Evolutionary conservation across 306 rosid species (phyloP).

Genomic region (Dryas alaskensis): DNA sequence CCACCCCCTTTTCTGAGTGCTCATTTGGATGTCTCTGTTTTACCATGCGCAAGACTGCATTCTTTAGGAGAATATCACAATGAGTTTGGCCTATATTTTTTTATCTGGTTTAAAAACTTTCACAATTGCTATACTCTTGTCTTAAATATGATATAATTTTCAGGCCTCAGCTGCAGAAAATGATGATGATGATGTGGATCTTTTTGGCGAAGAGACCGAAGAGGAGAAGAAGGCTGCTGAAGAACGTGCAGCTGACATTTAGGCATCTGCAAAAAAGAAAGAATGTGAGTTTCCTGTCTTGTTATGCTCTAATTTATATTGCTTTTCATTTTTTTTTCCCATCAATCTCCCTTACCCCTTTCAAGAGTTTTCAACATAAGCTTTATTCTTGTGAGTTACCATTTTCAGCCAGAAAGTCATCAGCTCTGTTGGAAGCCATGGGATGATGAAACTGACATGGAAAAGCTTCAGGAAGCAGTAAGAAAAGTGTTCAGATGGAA

Average conservation of each 20-base stretch:
- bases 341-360: too few relatives aligned
- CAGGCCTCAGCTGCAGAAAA: constrained; percentile 71
- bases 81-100: not conserved
- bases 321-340: not conserved
- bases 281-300: constrained; percentile 53
- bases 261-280: constrained; percentile 89
- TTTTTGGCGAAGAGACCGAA: constrained; percentile 95
- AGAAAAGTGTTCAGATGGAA: constrained; percentile 65
- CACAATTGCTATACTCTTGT: not conserved
- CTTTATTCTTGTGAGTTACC: not conserved
- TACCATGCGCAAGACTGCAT: not conserved
- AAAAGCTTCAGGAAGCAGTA: constrained; percentile 88
- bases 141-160: constrained; percentile 8
- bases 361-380: not conserved
- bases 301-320: not conserved
- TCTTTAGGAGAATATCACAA: not conserved
- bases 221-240: constrained; percentile 98
- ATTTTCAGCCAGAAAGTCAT: constrained; percentile 77
- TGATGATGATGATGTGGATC: constrained; percentile 71
- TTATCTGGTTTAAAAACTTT: not conserved
- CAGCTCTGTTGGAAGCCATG: constrained; percentile 96
- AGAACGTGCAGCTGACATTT: constrained; percentile 75
- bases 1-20: not conserved
- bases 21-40: not conserved
- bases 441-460: constrained; percentile 99